These are phyloP conservation scores for Colletotrichum australisinense DNA, from an alignment of 2,329 filamentous ascomycete species.

Conservation along the genomic window DNA sequence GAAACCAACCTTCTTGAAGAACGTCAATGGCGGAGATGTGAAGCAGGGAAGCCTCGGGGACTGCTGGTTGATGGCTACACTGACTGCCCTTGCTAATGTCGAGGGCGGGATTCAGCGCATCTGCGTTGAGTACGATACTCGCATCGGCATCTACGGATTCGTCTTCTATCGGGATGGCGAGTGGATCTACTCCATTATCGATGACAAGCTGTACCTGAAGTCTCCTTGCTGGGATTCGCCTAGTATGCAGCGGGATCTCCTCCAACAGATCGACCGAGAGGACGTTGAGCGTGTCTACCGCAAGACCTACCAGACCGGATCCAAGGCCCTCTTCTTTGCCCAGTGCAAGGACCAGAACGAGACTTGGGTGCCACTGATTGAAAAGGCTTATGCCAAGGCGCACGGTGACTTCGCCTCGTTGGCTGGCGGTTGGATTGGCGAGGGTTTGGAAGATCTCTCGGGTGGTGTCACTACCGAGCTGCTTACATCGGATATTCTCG, in stretches of 20 bases:
- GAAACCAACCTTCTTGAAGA: constrained; percentile 74
- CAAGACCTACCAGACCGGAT: constrained; percentile 78
- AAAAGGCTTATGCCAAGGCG: constrained; percentile 87
- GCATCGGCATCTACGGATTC: constrained; percentile 88
- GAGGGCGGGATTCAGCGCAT: constrained; percentile 76
- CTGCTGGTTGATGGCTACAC: constrained; percentile 84
- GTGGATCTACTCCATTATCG: constrained; percentile 92
- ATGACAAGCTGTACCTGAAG: constrained; percentile 89
- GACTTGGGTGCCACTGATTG: constrained; percentile 83
- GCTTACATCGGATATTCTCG: constrained; percentile 76
- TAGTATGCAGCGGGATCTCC: constrained; percentile 77
- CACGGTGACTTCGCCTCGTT: constrained; percentile 82
- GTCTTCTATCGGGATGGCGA: constrained; percentile 90
- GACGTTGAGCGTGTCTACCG: constrained; percentile 79
- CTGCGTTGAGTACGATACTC: constrained; percentile 80
- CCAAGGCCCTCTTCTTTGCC: constrained; percentile 81
- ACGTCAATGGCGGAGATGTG: constrained; percentile 77
- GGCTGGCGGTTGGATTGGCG: constrained; percentile 77
- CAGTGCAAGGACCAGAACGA: constrained; percentile 82
- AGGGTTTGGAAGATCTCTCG: constrained; percentile 69
- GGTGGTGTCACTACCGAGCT: constrained; percentile 79
- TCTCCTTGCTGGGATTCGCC: constrained; percentile 86
- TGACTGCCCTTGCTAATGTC: constrained; percentile 82
- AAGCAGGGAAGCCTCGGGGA: constrained; percentile 84
- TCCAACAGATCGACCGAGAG: constrained; percentile 80